Percentiles rank a stretch among this genome's conserved stretches.
These are phyloP conservation scores for Pythium grandisporangium DNA, from an alignment of 352 stramenopile genomes.

Conservation along the genomic window DNA sequence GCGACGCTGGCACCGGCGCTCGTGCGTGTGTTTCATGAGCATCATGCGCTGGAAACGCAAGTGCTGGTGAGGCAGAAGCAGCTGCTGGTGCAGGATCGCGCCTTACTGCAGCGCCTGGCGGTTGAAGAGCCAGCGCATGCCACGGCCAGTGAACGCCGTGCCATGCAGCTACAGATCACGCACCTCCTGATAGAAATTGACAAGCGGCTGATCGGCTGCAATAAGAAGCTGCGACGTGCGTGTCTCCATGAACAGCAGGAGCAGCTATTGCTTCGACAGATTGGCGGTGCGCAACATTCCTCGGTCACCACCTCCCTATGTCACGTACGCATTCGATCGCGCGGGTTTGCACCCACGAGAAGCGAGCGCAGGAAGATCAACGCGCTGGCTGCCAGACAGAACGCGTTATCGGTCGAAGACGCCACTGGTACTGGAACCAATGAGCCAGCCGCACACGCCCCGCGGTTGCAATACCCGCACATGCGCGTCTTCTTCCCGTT, in stretches of 20 bases:
- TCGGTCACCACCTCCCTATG: neutral
- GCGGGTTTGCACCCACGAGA: neutral
- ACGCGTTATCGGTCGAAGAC: no score
- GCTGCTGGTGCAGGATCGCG: conserved; percentile 45
- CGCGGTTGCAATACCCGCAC: conserved; percentile 24
- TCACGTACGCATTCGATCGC: neutral
- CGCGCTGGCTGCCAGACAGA: no score
- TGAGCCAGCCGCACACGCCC: no score
- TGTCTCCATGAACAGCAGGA: conserved; percentile 24
- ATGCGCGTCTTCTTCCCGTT: conserved; percentile 63
- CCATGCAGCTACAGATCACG: conserved; percentile 31
- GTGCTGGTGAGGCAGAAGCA: conserved; percentile 53
- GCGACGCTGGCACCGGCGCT: conserved; percentile 17
- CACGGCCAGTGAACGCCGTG: conserved; percentile 14
- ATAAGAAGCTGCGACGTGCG: conserved; percentile 14
- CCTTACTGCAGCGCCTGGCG: neutral
- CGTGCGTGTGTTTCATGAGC: conserved; percentile 45
- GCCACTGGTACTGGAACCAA: no score
- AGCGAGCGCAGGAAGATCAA: neutral
- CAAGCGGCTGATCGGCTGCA: conserved; percentile 41
- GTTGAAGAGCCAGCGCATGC: neutral
- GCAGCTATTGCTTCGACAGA: conserved; percentile 29
- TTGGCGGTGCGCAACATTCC: neutral
- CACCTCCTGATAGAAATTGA: conserved; percentile 30
- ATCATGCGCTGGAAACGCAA: conserved; percentile 30